Percentiles rank a stretch among this genome's conserved stretches.
phyloP scores from a whole-genome alignment of 2,329 filamentous ascomycete genomes.

The Cordyceps pruinosa region DNA sequence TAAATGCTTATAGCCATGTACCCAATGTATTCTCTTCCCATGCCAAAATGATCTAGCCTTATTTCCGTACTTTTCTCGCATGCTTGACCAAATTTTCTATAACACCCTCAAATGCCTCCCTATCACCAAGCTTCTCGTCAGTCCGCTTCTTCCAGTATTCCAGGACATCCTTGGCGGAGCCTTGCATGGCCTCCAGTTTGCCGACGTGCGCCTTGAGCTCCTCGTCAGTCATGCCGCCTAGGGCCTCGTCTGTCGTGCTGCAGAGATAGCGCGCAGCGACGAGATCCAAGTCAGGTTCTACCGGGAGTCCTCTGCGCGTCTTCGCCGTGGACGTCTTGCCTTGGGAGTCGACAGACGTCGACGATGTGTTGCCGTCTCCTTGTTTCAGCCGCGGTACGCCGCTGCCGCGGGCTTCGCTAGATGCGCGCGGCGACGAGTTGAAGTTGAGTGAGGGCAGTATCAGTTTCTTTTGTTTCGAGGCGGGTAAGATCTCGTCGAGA shows the following conservation, averaged over 20 bases:
- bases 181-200: constrained; percentile 61
- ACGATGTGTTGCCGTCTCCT: constrained; percentile 45
- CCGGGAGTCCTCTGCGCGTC: constrained; percentile 51
- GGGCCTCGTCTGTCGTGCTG: constrained; percentile 74
- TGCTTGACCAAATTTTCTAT: constrained; percentile 96
- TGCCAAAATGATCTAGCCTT: constrained; percentile 14
- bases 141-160: constrained; percentile 84
- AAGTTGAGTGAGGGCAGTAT: constrained; percentile 85
- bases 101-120: constrained; percentile 90
- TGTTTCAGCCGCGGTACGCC: constrained; percentile 41
- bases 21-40: background rate
- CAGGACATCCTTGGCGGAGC: constrained; percentile 67
- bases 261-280: constrained; percentile 72
- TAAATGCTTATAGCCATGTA: constrained; percentile 5
- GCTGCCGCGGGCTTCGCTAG: constrained; percentile 40
- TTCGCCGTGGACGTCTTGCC: constrained; percentile 40
- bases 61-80: constrained; percentile 77
- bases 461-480: constrained; percentile 96
- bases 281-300: constrained; percentile 70
- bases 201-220: constrained; percentile 69
- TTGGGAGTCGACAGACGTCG: constrained; percentile 53
- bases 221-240: constrained; percentile 68
- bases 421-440: constrained; percentile 45
- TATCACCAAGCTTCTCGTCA: constrained; percentile 81
- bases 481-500: constrained; percentile 92